A percentile compares a stretch with the other conserved stretches of the same genome.
phyloP scores from a whole-genome alignment of 805 yeast genomes.

The Candida glaebosa region DNA sequence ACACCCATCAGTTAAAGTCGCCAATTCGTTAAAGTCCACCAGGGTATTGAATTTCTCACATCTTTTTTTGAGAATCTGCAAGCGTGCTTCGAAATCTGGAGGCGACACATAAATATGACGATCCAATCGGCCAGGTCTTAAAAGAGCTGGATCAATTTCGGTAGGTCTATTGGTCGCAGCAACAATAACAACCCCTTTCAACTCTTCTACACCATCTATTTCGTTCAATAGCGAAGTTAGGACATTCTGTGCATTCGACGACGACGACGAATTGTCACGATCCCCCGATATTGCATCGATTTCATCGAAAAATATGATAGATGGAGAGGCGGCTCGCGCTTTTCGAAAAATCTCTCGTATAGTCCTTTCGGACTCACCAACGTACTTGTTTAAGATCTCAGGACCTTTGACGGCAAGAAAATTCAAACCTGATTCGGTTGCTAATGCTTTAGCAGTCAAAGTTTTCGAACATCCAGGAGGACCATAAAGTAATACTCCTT shows the following conservation, averaged over 20 bases:
- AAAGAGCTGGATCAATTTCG: constrained; percentile 84
- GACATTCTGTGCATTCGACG: constrained; percentile 72
- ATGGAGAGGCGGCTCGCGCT: constrained; percentile 93
- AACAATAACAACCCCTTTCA: constrained; percentile 87
- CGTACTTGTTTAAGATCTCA: constrained; percentile 89
- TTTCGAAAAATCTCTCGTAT: constrained; percentile 90
- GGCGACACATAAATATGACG: constrained; percentile 91
- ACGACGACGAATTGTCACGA: constrained; percentile 60
- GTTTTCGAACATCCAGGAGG: constrained; percentile 99
- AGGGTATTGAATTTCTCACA: constrained; percentile 59
- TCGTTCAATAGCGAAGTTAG: constrained; percentile 89
- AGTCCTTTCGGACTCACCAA: constrained; percentile 92
- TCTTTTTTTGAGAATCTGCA: constrained; percentile 71
- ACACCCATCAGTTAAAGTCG: constrained; percentile 76
- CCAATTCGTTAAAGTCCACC: constrained; percentile 51
- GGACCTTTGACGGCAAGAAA: constrained; percentile 97
- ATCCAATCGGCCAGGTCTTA: constrained; percentile 95
- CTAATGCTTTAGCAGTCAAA: constrained; percentile 89
- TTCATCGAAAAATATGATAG: constrained; percentile 93
- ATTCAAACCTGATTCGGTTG: constrained; percentile 92
- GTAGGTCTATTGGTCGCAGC: constrained; percentile 98
- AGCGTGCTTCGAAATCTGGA: constrained; percentile 78
- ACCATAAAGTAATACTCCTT: constrained; percentile 89
- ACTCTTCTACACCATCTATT: constrained; percentile 94
- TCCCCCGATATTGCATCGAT: constrained; percentile 89